A percentile compares a stretch with the other conserved stretches of the same genome.
Evolutionary conservation across 495 filamentous ascomycete genomes (phyloP).

Genomic region (Penicillium tannophilum): DNA sequence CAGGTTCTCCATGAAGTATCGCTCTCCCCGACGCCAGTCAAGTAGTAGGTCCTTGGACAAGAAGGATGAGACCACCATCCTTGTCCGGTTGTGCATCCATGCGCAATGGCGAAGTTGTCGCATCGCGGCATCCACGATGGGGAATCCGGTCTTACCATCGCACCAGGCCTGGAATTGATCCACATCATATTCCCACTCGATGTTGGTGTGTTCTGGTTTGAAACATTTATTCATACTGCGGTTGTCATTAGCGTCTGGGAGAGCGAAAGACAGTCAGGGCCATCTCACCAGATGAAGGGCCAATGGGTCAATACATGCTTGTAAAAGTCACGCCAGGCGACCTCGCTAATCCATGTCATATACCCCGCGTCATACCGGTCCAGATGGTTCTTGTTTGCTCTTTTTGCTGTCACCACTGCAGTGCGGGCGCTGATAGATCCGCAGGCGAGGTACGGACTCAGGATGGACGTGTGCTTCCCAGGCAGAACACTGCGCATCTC

Average conservation of each 20-base stretch:
- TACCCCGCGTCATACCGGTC: constrained; percentile 71
- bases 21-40: constrained; percentile 90
- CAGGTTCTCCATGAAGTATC: constrained; percentile 84
- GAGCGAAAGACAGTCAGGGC: neutral
- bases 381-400: constrained; percentile 69
- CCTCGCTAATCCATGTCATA: constrained; percentile 78
- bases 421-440: constrained; percentile 80
- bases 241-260: neutral
- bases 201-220: constrained; percentile 82
- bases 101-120: constrained; percentile 70
- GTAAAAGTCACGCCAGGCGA: constrained; percentile 94
- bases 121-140: constrained; percentile 93
- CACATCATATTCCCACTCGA: constrained; percentile 76
- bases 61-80: constrained; percentile 89
- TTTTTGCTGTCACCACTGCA: constrained; percentile 65
- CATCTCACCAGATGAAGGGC: constrained; percentile 81
- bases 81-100: constrained; percentile 89
- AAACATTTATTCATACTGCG: constrained; percentile 89
- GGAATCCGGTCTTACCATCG: constrained; percentile 76
- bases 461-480: constrained; percentile 62
- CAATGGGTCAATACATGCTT: constrained; percentile 83
- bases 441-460: constrained; percentile 79
- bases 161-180: constrained; percentile 74
- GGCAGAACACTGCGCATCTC: constrained; percentile 63
- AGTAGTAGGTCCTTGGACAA: constrained; percentile 83